phyloP scores from a whole-genome alignment of 108 stramenopile species.

The Pseudonitzschia pungens region DNA sequence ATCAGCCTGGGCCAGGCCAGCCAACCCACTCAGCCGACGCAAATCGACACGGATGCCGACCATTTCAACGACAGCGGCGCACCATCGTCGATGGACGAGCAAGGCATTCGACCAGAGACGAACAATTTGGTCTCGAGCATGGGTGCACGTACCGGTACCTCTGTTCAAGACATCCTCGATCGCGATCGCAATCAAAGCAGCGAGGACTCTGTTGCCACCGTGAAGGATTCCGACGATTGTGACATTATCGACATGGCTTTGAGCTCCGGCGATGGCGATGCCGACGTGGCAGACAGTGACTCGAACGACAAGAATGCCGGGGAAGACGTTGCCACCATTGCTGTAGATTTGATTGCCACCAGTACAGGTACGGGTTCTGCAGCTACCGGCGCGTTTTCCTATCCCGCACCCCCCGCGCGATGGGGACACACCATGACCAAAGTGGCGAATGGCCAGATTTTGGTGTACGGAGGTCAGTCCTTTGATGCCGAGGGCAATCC shows the following conservation, averaged over 20 bases:
- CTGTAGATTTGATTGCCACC: background rate
- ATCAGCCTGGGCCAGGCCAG: slow-evolving; percentile 3
- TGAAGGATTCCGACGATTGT: slow-evolving; percentile 14
- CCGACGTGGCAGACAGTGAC: background rate
- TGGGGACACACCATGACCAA: slow-evolving; percentile 85
- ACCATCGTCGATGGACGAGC: background rate
- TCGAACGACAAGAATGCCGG: background rate
- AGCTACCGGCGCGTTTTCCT: background rate
- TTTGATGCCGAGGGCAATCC: slow-evolving; percentile 38
- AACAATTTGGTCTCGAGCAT: background rate
- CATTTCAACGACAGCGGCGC: background rate
- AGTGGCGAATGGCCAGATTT: slow-evolving; percentile 60
- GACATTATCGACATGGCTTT: background rate
- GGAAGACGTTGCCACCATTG: background rate
- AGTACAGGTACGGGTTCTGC: background rate
- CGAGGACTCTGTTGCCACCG: slow-evolving; percentile 28
- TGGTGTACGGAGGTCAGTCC: slow-evolving; percentile 84
- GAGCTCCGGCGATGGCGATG: background rate
- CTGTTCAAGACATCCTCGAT: slow-evolving; percentile 35
- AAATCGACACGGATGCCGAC: background rate
- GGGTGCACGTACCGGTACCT: too few relatives aligned
- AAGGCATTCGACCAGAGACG: background rate
- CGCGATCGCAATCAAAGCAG: slow-evolving; percentile 20
- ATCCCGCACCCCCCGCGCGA: slow-evolving; percentile 52
- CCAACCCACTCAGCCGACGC: slow-evolving; percentile 10